These are phyloP conservation scores for Trichoderma citrinoviride DNA, from an alignment of 2,329 filamentous ascomycete species.

Conservation along the genomic window DNA sequence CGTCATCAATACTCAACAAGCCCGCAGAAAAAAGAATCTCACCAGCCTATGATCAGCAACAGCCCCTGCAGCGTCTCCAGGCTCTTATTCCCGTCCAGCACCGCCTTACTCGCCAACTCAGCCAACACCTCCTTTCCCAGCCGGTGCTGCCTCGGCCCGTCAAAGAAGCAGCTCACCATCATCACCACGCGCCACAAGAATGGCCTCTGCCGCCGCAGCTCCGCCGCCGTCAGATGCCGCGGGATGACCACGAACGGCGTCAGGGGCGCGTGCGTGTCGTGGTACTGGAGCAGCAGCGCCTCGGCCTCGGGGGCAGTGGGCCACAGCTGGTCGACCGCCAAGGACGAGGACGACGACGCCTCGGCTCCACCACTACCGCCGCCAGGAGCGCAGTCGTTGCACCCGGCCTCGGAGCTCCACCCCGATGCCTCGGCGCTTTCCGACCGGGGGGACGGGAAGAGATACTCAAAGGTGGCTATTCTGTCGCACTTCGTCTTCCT, in stretches of 20 bases:
- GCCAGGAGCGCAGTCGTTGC: neutral
- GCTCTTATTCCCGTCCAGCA: conserved; percentile 43
- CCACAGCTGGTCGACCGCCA: conserved; percentile 37
- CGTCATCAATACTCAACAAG: neutral
- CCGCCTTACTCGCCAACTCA: conserved; percentile 42
- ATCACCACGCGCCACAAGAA: conserved; percentile 52
- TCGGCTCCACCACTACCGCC: too few relatives aligned
- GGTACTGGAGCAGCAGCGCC: conserved; percentile 39
- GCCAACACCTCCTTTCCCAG: conserved; percentile 45
- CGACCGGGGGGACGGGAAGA: conserved; percentile 36
- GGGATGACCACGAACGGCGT: conserved; percentile 49
- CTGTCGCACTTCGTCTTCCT: conserved; percentile 7
- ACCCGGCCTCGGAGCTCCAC: conserved; percentile 12
- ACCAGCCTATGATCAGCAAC: conserved; percentile 48
- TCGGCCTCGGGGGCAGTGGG: conserved; percentile 43
- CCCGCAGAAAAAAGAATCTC: conserved; percentile 22
- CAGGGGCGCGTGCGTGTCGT: conserved; percentile 34
- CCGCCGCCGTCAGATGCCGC: conserved; percentile 34
- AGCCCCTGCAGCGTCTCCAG: conserved; percentile 49
- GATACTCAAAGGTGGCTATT: conserved; percentile 34
- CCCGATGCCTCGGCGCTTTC: conserved; percentile 25
- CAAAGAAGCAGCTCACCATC: conserved; percentile 43
- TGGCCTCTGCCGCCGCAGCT: conserved; percentile 41
- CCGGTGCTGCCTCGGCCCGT: conserved; percentile 44
- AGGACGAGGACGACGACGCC: too few relatives aligned